These are phyloP conservation scores for Cercospora citrullina DNA, from an alignment of 2,329 filamentous ascomycete species.

Conservation along the genomic window DNA sequence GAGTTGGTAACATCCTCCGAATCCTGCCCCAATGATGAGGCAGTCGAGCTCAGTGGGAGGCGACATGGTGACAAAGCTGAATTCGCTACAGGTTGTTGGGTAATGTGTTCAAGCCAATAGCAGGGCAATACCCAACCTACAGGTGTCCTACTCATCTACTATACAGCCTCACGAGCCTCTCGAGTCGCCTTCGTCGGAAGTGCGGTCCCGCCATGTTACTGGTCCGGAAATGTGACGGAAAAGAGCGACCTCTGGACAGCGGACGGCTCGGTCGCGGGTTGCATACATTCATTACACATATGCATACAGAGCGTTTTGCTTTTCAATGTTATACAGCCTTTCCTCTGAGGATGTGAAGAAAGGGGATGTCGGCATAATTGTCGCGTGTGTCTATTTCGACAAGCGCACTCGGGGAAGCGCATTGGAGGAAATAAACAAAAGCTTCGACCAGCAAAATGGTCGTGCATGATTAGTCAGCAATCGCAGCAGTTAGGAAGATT, in stretches of 20 bases:
- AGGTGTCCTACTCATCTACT: background rate
- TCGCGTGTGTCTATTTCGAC: background rate
- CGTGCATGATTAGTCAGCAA: background rate
- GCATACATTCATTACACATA: background rate
- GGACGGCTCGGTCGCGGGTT: background rate
- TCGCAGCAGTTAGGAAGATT: too few relatives aligned
- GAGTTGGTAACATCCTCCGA: slow-evolving; percentile 24
- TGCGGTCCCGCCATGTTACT: background rate
- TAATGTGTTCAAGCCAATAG: background rate
- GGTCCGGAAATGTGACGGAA: background rate
- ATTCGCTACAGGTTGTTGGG: background rate
- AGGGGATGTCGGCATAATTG: background rate
- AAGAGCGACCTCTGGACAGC: background rate
- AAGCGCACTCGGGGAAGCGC: background rate
- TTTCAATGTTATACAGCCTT: background rate
- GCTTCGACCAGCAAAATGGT: background rate
- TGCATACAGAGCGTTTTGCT: background rate
- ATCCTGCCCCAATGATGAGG: slow-evolving; percentile 23
- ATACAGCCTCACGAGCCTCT: background rate
- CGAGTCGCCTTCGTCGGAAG: background rate
- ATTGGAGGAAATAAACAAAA: background rate
- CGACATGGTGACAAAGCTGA: background rate
- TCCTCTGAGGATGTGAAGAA: background rate
- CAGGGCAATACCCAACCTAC: background rate
- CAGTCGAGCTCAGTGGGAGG: slow-evolving; percentile 3